These are phyloP conservation scores for Cryptosporidium xiaoi DNA, from an alignment of 169 alveolate genomes.

Conservation along the genomic window DNA sequence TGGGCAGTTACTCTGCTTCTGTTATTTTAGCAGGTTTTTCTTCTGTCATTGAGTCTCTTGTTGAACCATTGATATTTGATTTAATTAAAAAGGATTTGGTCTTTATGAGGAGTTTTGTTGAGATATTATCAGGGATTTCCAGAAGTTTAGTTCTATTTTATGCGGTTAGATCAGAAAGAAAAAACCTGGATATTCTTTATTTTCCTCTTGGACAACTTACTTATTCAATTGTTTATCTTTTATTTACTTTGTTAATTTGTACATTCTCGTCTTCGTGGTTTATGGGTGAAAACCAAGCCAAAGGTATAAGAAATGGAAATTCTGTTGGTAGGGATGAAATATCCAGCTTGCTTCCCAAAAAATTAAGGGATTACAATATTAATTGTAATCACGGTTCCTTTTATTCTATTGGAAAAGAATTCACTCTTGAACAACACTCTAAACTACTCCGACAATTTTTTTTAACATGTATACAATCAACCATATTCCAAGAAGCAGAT, in stretches of 20 bases:
- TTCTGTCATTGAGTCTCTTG: conserved; percentile 28
- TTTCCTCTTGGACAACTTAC: conserved; percentile 49
- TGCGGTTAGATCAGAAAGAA: not conserved
- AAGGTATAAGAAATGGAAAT: not conserved
- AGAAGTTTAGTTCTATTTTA: conserved; percentile 30
- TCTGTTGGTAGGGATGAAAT: no score
- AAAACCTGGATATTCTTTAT: conserved; percentile 1
- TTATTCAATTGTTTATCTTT: conserved; percentile 13
- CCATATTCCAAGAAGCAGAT: conserved; percentile 45
- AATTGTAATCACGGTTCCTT: not conserved
- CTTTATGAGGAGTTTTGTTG: conserved; percentile 35
- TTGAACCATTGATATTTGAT: conserved; percentile 33
- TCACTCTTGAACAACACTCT: conserved; percentile 16
- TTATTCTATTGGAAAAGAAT: not conserved
- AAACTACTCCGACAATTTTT: conserved; percentile 15
- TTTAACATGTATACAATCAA: conserved; percentile 14
- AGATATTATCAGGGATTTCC: conserved; percentile 32
- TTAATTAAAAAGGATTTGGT: conserved; percentile 26
- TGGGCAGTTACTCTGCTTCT: conserved; percentile 2
- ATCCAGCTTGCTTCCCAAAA: not conserved
- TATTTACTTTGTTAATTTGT: conserved; percentile 1
- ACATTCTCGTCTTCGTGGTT: not conserved
- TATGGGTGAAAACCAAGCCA: not conserved
- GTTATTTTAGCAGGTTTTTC: conserved; percentile 40
- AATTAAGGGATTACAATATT: not conserved